phyloP scores from a whole-genome alignment of 768 basidiomycete species.

The Lentinula sp. region DNA sequence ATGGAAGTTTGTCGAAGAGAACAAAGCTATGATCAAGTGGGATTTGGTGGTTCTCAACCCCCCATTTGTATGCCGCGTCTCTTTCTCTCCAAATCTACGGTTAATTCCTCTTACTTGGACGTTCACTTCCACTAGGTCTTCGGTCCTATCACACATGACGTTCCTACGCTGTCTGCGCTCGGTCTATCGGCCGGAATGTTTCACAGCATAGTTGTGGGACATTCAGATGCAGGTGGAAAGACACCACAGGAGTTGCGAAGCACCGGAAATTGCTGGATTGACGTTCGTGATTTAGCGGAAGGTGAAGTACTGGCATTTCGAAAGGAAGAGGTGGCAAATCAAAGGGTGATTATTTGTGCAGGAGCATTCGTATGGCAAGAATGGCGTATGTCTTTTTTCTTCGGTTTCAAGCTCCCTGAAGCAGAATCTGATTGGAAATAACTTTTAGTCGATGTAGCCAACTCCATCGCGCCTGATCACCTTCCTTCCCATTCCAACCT shows the following conservation, averaged over 20 bases:
- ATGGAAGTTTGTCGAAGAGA: slow-evolving; percentile 35
- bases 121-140: neutral
- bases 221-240: slow-evolving; percentile 9
- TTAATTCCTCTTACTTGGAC: neutral
- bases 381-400: slow-evolving; percentile 20
- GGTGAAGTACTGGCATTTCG: slow-evolving; percentile 50
- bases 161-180: slow-evolving; percentile 24
- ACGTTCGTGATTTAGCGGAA: slow-evolving; percentile 52
- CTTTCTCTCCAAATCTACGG: slow-evolving; percentile 9
- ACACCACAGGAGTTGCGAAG: slow-evolving; percentile 13
- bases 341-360: slow-evolving; percentile 48
- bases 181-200: slow-evolving; percentile 29
- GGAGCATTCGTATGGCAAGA: slow-evolving; percentile 30
- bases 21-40: slow-evolving; percentile 38
- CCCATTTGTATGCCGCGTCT: slow-evolving; percentile 30
- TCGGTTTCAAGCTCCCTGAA: neutral
- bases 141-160: slow-evolving; percentile 38
- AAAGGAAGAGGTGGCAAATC: slow-evolving; percentile 43
- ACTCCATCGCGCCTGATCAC: neutral
- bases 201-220: slow-evolving; percentile 18
- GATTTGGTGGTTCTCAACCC: slow-evolving; percentile 52
- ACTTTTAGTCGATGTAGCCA: slow-evolving; percentile 25
- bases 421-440: neutral
- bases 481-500: slow-evolving; percentile 4
- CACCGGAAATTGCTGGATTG: slow-evolving; percentile 30